A percentile compares a stretch with the other conserved stretches of the same genome.
phyloP scores from a whole-genome alignment of 768 basidiomycete genomes.

The Boletellus sp. region DNA sequence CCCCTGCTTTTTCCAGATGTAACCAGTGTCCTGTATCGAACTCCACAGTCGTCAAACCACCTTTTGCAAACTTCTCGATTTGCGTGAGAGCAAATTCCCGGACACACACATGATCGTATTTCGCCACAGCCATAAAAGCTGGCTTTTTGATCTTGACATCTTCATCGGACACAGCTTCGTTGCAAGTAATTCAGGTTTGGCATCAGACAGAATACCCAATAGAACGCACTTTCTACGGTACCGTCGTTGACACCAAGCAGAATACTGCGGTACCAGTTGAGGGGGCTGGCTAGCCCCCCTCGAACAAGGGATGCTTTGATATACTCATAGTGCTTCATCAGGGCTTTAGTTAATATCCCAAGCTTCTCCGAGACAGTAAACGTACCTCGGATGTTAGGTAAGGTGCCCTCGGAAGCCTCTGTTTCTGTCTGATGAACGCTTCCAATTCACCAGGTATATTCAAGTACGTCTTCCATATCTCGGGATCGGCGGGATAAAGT shows the following conservation, averaged over 20 bases:
- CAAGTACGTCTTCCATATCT: slow-evolving; percentile 34
- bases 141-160: slow-evolving; percentile 32
- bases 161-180: slow-evolving; percentile 21
- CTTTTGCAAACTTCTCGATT: slow-evolving; percentile 28
- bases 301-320: slow-evolving; percentile 26
- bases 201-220: neutral
- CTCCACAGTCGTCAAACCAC: slow-evolving; percentile 28
- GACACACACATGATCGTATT: slow-evolving; percentile 34
- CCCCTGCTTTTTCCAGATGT: slow-evolving; percentile 31
- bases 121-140: slow-evolving; percentile 36
- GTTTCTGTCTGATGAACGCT: slow-evolving; percentile 24
- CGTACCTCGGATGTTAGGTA: slow-evolving; percentile 35
- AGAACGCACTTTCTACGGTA: slow-evolving; percentile 28
- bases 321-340: slow-evolving; percentile 26
- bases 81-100: slow-evolving; percentile 19
- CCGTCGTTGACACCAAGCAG: slow-evolving; percentile 25
- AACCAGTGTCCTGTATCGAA: slow-evolving; percentile 40
- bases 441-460: slow-evolving; percentile 35
- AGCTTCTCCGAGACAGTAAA: neutral
- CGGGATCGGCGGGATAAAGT: slow-evolving; percentile 33
- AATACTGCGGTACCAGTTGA: slow-evolving; percentile 38
- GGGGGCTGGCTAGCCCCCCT: slow-evolving; percentile 33
- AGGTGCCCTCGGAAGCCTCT: slow-evolving; percentile 19
- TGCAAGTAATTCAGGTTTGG: neutral
- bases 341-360: slow-evolving; percentile 1